Conservation (phyloP, 2,329 filamentous ascomycete species). For the Trichoderma semiorbis region DNA sequence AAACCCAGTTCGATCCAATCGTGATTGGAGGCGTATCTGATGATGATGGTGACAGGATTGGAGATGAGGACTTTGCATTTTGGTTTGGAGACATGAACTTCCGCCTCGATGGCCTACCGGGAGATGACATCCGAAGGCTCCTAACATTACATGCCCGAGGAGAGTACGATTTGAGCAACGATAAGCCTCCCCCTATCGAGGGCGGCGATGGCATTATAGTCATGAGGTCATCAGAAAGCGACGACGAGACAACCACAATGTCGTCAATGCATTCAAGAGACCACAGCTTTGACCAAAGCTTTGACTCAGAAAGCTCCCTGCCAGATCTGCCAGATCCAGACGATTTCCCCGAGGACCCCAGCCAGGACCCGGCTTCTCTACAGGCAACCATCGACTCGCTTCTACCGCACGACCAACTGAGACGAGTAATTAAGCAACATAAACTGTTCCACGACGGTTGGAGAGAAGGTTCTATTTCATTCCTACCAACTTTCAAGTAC, state of each 20-base stretch:
- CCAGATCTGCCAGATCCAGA: constrained; percentile 63
- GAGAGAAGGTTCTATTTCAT: constrained; percentile 82
- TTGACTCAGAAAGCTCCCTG: constrained; percentile 42
- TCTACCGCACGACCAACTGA: constrained; percentile 84
- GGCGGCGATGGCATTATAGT: constrained; percentile 53
- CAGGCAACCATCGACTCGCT: constrained; percentile 86
- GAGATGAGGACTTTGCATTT: constrained; percentile 89
- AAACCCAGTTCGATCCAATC: constrained; percentile 76
- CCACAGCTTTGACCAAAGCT: constrained; percentile 39
- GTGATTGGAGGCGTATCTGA: constrained; percentile 60
- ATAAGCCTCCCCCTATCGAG: constrained; percentile 38
- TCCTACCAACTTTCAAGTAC: constrained; percentile 96
- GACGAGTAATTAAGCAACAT: constrained; percentile 66
- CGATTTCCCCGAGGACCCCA: constrained; percentile 63
- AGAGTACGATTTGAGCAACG: constrained; percentile 61
- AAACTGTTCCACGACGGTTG: constrained; percentile 89
- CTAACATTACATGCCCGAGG: constrained; percentile 78
- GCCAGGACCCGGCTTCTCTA: constrained; percentile 77
- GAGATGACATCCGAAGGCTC: constrained; percentile 82
- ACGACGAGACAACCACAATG: constrained; percentile 41
- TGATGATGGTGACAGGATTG: constrained; percentile 67
- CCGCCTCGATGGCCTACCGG: constrained; percentile 80
- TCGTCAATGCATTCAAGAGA: constrained; percentile 32
- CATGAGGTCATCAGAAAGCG: constrained; percentile 41
- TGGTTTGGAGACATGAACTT: constrained; percentile 98